A percentile compares a stretch with the other conserved stretches of the same genome.
Conservation (phyloP, 164 flowering plant species). For the Nymphaea colorata region DNA sequence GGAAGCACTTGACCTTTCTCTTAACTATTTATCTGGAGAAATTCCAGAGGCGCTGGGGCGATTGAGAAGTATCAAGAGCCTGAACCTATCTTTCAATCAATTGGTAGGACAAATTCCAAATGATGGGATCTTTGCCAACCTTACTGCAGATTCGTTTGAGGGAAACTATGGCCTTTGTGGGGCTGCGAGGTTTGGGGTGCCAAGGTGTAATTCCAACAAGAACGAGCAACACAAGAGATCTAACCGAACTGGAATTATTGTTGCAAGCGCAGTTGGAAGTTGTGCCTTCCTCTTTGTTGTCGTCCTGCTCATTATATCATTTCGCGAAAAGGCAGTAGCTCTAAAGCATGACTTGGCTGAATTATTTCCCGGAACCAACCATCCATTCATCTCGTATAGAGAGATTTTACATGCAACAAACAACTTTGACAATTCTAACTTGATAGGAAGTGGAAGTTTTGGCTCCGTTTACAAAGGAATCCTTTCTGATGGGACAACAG, state of each 20-base stretch:
- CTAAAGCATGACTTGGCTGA: background rate
- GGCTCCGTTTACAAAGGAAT: slow-evolving; percentile 7
- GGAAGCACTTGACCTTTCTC: background rate
- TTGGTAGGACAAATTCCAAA: background rate
- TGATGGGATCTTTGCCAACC: background rate
- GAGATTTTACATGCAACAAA: slow-evolving; percentile 5
- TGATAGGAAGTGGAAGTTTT: slow-evolving; percentile 8
- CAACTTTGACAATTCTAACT: slow-evolving; percentile 4
- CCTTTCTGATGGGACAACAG: background rate
- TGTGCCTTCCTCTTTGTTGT: background rate
- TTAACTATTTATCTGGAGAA: background rate
- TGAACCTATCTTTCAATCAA: slow-evolving; percentile 1
- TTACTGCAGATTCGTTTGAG: background rate
- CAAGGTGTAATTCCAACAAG: background rate
- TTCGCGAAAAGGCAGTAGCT: background rate
- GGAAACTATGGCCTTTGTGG: slow-evolving; percentile 1
- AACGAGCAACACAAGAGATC: too few species aligned
- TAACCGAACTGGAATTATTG: too few species aligned
- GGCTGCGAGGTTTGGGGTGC: background rate
- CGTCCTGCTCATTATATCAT: background rate
- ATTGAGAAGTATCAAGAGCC: background rate
- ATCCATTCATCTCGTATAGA: background rate
- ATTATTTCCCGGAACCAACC: background rate
- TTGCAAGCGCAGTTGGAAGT: too few species aligned
- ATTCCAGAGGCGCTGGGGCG: background rate